Base-by-base conservation (phyloP, 768 basidiomycete species). In the Roridomyces roridus region DNA sequence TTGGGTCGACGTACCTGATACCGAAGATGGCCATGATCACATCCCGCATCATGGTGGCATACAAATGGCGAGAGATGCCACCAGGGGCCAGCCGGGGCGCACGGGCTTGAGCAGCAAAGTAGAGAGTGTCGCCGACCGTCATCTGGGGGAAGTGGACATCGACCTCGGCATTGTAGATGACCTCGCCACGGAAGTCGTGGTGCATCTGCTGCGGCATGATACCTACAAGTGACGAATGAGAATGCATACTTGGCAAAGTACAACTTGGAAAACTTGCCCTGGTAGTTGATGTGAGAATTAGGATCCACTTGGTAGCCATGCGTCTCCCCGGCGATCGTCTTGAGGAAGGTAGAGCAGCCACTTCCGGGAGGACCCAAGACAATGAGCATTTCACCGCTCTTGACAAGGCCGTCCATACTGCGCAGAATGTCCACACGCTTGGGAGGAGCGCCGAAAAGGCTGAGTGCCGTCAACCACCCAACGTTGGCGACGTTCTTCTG, bases 21-120 rank as follows among this genome's bases (percentile, higher is more conserved):
- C 87, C 87, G 48, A 88, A 87, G 37, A 85, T 72, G 1, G 79
- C 77, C 72, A 80, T 72, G 20, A 85, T 66, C 0, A 82, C 72
- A 24, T 83, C 79, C 25, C 59, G 62, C 55, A 77, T 58, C 50
- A 74, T 71, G 6, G 66, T 48, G 43, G 77, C 74, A 50, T 73
- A 77, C 42, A 73, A 65, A 12, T 73, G 64, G 42, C 69, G 56
- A 31, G 73, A 57, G 46, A 77, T 57, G 24, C 73, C 67, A 11
- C 64, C 70, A 37, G 78, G 36, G 14, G 74, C 73, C 6, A 64
- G 67, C 24, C 68, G 71, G 1, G 77, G 76, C 0, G 75, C 76
- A 26, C 82, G 83, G 31, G 80, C 80, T 53, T 78, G 77, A 42
- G 80, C 73, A 3, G 85, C 84, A 63, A 86, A 86, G 9, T 70